These are phyloP conservation scores for Aureobasidium vineae DNA, from an alignment of 2,329 filamentous ascomycete species.

Conservation along the genomic window DNA sequence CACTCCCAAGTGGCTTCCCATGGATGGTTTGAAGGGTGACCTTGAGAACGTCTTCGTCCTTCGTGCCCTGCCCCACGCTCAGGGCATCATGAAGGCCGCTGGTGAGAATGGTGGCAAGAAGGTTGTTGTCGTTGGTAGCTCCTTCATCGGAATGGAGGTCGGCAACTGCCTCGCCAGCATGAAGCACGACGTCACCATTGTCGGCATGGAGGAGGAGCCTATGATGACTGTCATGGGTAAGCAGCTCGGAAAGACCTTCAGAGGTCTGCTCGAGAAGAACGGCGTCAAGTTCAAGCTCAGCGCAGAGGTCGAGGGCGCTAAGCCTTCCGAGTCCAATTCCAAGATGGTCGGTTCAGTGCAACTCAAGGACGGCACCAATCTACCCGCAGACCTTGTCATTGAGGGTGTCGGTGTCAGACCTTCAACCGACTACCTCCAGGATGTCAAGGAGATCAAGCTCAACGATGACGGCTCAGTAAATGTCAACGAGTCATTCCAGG, in stretches of 20 bases:
- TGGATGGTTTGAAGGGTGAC: constrained; percentile 77
- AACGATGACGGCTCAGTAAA: constrained; percentile 85
- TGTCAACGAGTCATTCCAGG: constrained; percentile 75
- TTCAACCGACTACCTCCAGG: constrained; percentile 75
- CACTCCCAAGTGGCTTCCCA: constrained; percentile 68
- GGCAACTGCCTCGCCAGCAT: constrained; percentile 73
- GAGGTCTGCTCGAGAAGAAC: constrained; percentile 74
- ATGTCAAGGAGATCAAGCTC: constrained; percentile 67
- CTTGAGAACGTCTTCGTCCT: constrained; percentile 85
- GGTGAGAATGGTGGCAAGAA: constrained; percentile 81
- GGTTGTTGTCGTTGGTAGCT: constrained; percentile 85
- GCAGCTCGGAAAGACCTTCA: constrained; percentile 76
- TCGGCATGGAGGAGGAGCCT: constrained; percentile 85
- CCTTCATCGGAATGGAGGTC: constrained; percentile 98
- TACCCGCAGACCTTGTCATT: constrained; percentile 87
- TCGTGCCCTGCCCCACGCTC: constrained; percentile 71
- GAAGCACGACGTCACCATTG: constrained; percentile 78
- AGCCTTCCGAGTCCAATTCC: constrained; percentile 64
- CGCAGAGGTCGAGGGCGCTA: constrained; percentile 78
- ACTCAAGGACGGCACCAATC: constrained; percentile 79
- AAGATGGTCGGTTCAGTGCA: constrained; percentile 75
- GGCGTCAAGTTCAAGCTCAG: constrained; percentile 86
- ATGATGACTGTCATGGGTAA: constrained; percentile 83
- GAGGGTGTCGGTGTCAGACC: constrained; percentile 87
- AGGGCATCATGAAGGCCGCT: constrained; percentile 74